phyloP scores from a whole-genome alignment of 2,329 filamentous ascomycete genomes.

The Sporothrix protearum region DNA sequence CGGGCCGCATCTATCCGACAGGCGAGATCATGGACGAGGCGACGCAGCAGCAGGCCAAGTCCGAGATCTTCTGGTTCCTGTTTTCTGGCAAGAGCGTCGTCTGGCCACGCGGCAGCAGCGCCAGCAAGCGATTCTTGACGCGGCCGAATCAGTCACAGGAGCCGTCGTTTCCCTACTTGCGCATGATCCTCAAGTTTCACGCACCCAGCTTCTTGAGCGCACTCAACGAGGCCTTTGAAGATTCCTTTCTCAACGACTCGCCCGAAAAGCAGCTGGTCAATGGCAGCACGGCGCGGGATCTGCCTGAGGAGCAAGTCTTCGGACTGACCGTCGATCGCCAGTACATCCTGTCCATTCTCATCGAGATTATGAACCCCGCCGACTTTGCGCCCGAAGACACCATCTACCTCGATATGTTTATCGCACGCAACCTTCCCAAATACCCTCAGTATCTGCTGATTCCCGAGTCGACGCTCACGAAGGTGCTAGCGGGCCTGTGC shows the following conservation, averaged over 20 bases:
- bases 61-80: conserved; percentile 86
- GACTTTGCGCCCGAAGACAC: conserved; percentile 77
- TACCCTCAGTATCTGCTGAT: conserved; percentile 94
- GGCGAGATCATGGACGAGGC: conserved; percentile 69
- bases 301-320: conserved; percentile 64
- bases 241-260: conserved; percentile 83
- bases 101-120: conserved; percentile 67
- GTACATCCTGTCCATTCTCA: conserved; percentile 83
- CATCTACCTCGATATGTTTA: conserved; percentile 97
- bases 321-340: conserved; percentile 78
- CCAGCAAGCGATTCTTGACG: conserved; percentile 58
- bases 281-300: conserved; percentile 43
- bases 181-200: conserved; percentile 81
- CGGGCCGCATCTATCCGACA: conserved; percentile 86
- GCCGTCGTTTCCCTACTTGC: conserved; percentile 79
- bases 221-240: conserved; percentile 95
- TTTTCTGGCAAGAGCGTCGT: conserved; percentile 77
- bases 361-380: conserved; percentile 79
- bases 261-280: conserved; percentile 58
- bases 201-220: conserved; percentile 90
- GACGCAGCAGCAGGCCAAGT: conserved; percentile 73
- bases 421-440: conserved; percentile 91
- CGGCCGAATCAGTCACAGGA: conserved; percentile 53
- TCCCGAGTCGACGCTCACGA: conserved; percentile 78
- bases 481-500: conserved; percentile 77